Conservation (phyloP, 352 stramenopile genomes). For the Phytophthora idaei region DNA sequence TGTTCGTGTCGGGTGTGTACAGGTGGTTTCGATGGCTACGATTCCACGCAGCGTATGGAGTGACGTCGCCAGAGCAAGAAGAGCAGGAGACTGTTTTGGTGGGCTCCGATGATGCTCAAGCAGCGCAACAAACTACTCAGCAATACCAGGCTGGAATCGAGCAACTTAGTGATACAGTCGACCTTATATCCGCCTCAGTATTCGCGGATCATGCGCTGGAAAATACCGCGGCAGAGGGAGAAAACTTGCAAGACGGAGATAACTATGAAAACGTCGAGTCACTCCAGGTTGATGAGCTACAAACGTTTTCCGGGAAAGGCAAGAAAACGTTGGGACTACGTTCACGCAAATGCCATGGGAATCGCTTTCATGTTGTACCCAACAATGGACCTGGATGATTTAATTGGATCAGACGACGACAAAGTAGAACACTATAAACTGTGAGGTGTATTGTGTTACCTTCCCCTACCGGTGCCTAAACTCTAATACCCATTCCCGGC, state of each 20-base stretch:
- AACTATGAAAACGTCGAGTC: neutral
- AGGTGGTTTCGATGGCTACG: slow-evolving; percentile 12
- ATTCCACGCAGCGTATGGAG: slow-evolving; percentile 3
- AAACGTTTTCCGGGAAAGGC: neutral
- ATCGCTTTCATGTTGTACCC: too few relatives aligned
- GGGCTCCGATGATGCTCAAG: neutral
- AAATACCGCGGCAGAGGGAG: neutral
- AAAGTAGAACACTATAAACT: too few relatives aligned
- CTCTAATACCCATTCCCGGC: too few relatives aligned
- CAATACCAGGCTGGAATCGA: neutral
- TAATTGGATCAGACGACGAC: too few relatives aligned
- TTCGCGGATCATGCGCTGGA: neutral
- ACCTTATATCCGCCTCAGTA: neutral
- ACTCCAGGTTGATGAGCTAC: neutral
- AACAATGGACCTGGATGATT: too few relatives aligned
- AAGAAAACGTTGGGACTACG: slow-evolving; percentile 17
- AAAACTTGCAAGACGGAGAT: neutral
- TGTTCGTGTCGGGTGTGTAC: slow-evolving; percentile 2
- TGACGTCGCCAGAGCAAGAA: slow-evolving; percentile 2
- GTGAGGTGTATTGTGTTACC: too few relatives aligned
- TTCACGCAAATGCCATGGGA: neutral
- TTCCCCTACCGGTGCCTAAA: too few relatives aligned
- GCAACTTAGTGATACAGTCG: neutral
- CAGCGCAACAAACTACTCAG: neutral
- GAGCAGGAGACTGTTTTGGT: neutral